Base-by-base conservation (phyloP, 2,329 filamentous ascomycete genomes). In the Botrytis paeoniae region DNA sequence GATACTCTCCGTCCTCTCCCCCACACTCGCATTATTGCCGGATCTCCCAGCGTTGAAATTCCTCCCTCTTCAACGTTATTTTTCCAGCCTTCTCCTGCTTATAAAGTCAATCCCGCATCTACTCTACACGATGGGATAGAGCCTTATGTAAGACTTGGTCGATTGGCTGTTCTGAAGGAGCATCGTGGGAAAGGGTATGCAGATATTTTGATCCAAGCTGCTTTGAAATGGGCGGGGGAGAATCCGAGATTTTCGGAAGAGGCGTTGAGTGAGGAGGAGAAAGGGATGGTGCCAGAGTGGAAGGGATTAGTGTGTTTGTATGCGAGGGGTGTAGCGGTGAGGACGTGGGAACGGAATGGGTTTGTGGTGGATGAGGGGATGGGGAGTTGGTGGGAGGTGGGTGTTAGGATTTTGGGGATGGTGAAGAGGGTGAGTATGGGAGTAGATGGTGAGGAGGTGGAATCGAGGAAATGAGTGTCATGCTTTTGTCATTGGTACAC, bases 341-440 rank as follows among this genome's bases (percentile, higher is more conserved):
- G 82, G 41, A 84, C 91, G 77, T 98, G 94, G 89, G 83, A 84
- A 78, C 87, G 85, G 79, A 87, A 91, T 82, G 94, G 94, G 0
- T 98, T 97, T 81, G 83, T 85, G 75, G 84, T 88, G 16, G 94
- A 98, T 82, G 86, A 92, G 79, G 85, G 83, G 16, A 89, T 95
- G 88, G 93, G 93, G 0, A 86, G 81, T 45, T 98, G 94, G 94
- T 85, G 86, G 75, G 94, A 98, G 81, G 94, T 96, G 79, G 93
- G 92, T 6, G 95, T 97, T 71, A 85, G 88, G 76, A 94, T 97
- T 84, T 86, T 97, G 29, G 94, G 93, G 74, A 97, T 98, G 94
- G 97, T 88, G 76, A 12, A 39, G 22, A 73, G 65, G 29, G 65
- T 64, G 10, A 20, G 14, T 32, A 1, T 60, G 1, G 22, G 35